Evolutionary conservation across 306 rosid genomes (phyloP).

Genomic region (Quercus aquifolioides): DNA sequence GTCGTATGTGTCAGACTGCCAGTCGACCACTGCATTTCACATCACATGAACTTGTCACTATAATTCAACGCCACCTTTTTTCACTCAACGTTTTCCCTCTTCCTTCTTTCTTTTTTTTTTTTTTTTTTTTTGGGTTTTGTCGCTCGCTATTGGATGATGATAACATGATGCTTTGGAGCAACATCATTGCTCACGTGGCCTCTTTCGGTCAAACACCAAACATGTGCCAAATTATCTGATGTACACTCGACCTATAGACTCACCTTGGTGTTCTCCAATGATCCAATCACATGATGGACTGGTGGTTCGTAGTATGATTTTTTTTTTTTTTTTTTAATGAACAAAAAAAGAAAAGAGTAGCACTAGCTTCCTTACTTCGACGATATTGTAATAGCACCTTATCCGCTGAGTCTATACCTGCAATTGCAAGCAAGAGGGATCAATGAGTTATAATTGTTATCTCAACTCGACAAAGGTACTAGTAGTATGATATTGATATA

Average conservation of each 20-base stretch:
- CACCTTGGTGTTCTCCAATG: neutral
- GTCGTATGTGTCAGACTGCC: neutral
- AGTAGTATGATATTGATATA: too few relatives aligned
- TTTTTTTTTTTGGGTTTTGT: neutral
- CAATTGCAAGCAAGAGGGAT: too few relatives aligned
- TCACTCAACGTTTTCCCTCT: neutral
- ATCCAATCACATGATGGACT: neutral
- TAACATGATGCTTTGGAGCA: neutral
- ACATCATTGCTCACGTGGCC: conserved; percentile 18
- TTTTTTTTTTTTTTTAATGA: too few relatives aligned
- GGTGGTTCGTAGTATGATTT: neutral
- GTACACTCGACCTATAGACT: neutral
- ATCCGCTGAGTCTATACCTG: too few relatives aligned
- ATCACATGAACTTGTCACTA: neutral
- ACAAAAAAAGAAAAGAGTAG: too few relatives aligned
- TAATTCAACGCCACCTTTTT: neutral
- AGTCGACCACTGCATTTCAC: neutral
- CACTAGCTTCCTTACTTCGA: too few relatives aligned
- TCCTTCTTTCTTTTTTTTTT: neutral
- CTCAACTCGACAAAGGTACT: too few relatives aligned
- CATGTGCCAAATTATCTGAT: neutral
- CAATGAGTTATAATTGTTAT: too few relatives aligned
- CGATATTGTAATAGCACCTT: too few relatives aligned
- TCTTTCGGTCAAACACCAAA: neutral
- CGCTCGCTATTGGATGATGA: neutral